Evolutionary conservation across 768 basidiomycete genomes (phyloP), one percentile per base, ranked within the genome.

Genomic region (Cyathus striatus): DNA sequence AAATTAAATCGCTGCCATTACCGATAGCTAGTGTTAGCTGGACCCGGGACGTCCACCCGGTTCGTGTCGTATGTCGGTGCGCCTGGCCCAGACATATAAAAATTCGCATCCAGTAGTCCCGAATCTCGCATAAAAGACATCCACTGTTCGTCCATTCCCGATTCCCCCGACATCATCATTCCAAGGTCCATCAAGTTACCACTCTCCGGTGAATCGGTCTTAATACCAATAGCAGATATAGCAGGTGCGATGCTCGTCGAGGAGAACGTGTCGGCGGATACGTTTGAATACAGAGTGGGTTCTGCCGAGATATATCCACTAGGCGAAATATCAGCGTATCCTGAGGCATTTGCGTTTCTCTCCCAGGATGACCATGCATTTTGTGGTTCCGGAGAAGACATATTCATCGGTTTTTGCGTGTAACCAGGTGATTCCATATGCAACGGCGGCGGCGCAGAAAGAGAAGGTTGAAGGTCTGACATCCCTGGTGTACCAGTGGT

Each of bases 61-160:
- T n/a, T 40, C 36, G n/a, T n/a, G n/a, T n/a, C n/a, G n/a, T n/a
- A n/a, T n/a, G n/a, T n/a, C n/a, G n/a, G n/a, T n/a, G n/a, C n/a
- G n/a, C n/a, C n/a, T n/a, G n/a, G n/a, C n/a, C n/a, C n/a, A n/a
- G n/a, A n/a, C n/a, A 46, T 40, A 30, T 43, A 41, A 36, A 44
- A 23, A 44, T 52, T 54, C n/a, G 51, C 55, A 49, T 75, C 71
- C 47, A 82, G 50, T 41, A 82, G 57, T 14, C 78, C 79, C 7
- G 77, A 74, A 43, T 81, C 76, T 26, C 73, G 72, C 75, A 86
- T 81, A 50, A 85, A 76, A 6, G 73, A 70, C 54, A 68, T 72
- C 83, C 83, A 86, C 52, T 77, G 77, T 41, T 82, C 77, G 48
- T 81, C 79, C 55, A 81, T 77, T 9, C 72, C 70, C n/a, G 73